Conservation (phyloP, 768 basidiomycete species). For the Phlebiopsis gigantea region DNA sequence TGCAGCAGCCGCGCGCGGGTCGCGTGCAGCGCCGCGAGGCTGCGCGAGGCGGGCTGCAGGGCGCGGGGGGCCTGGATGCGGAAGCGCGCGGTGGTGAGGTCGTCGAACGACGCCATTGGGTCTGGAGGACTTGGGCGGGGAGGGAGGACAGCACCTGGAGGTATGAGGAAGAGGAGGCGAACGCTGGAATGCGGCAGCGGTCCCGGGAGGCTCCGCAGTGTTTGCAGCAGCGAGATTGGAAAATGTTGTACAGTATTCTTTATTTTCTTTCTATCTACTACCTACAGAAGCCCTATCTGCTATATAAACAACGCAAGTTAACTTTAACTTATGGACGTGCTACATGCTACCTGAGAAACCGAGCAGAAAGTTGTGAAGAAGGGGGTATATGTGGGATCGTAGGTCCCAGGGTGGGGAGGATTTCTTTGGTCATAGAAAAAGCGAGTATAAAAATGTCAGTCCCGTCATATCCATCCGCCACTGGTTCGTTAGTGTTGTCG, state of each 20-base stretch:
- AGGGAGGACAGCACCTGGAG: neutral
- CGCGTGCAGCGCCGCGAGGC: conserved; percentile 60
- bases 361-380: neutral
- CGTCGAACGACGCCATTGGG: neutral
- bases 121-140: neutral
- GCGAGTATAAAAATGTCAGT: neutral
- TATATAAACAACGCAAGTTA: neutral
- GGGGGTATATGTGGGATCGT: neutral
- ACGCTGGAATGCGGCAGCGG: too few species aligned
- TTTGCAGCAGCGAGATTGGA: too few species aligned
- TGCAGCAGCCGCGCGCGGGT: conserved; percentile 32
- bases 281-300: neutral
- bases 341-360: neutral
- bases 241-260: neutral
- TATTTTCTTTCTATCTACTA: neutral
- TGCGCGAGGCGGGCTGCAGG: conserved; percentile 46
- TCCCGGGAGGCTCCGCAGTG: too few species aligned
- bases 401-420: too few species aligned
- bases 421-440: neutral
- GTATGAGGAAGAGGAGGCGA: too few species aligned
- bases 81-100: neutral
- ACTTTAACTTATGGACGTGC: neutral
- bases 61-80: conserved; percentile 33
- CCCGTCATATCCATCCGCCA: neutral
- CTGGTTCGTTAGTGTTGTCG: neutral